Base-by-base conservation (phyloP, 371 early-diverging fungal species). In the Lichtheimia corymbifera region DNA sequence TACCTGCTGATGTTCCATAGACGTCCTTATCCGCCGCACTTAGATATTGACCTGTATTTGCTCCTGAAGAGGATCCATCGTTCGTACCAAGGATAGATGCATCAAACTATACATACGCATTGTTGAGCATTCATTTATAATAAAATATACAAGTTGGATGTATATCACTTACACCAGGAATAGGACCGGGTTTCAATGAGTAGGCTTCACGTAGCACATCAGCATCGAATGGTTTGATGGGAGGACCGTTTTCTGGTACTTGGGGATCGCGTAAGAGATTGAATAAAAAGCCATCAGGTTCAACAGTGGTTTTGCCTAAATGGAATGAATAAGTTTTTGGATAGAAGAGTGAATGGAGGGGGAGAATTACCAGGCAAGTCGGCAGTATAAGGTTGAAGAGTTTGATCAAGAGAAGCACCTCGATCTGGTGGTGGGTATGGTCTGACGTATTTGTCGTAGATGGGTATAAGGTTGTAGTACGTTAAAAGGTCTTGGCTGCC, bases 401-500 rank as follows among this genome's bases (percentile, higher is more conserved):
- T 70, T n/a, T 73, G 78, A 25, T 84, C 78, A 51, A 79, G 49
- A 45, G 67, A 64, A 56, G 70, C 62, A 58, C 77, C 67, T 59
- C 75, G 56, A 65, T 74, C 59, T 51, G 77, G 70, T 18, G 81
- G 77, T 30, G 68, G 57, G 53, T 76, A 78, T 18, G 83, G 83
- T 54, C 77, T 73, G 53, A 87, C 82, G 42, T 82, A 79, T 58
- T 76, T 73, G 59, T 87, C 72, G 62, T 87, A 87, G 27, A 80
- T 72, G 42, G 83, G 81, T 55, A 80, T 70, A 30, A 87, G 73
- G 58, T 81, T 76, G 69, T 76, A 85, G 22, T 80, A 80, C 2
- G 81, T 70, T 45, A 87, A 61, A 12, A 87, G 68, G 69, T 87
- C 87, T 50, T 78, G 80, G 55, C 77, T 82, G 53, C 83, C 87